Conservation (phyloP, 2,329 filamentous ascomycete genomes). For the Aspergillus aculeatus region DNA sequence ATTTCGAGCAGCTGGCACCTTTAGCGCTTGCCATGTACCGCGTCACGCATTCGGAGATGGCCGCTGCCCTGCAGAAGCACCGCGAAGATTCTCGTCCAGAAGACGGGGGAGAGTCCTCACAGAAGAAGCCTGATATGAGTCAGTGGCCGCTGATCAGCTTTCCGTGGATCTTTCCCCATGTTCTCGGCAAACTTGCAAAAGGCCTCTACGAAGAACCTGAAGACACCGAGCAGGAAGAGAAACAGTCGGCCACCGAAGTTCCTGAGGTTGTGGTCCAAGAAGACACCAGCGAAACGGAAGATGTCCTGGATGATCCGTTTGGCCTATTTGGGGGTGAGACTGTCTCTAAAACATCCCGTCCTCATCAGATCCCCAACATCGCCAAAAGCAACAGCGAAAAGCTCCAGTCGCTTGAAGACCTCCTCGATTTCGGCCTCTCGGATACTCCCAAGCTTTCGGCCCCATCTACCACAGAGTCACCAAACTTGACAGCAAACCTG, state of each 20-base stretch:
- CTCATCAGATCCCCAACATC: neutral
- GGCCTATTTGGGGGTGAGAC: slow-evolving; percentile 13
- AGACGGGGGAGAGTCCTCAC: slow-evolving; percentile 11
- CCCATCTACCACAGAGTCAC: neutral
- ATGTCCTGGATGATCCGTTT: slow-evolving; percentile 15
- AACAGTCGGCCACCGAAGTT: neutral
- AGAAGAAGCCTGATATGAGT: slow-evolving; percentile 16
- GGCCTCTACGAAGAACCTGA: slow-evolving; percentile 31
- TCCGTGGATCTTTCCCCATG: slow-evolving; percentile 81
- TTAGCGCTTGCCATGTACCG: slow-evolving; percentile 87
- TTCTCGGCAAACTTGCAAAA: slow-evolving; percentile 68
- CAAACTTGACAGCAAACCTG: neutral
- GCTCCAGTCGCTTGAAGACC: slow-evolving; percentile 18
- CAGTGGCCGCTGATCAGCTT: slow-evolving; percentile 84
- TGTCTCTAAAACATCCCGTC: neutral
- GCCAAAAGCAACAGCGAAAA: neutral
- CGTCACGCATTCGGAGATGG: slow-evolving; percentile 71
- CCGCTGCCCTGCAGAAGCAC: slow-evolving; percentile 56
- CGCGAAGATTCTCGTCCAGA: slow-evolving; percentile 25
- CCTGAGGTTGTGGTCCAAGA: neutral
- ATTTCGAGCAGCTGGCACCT: slow-evolving; percentile 60
- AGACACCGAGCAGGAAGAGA: neutral
- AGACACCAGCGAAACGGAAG: neutral
- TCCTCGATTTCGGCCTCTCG: slow-evolving; percentile 23
- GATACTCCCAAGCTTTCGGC: neutral